Conservation (phyloP, 371 early-diverging fungal genomes). For the Cladochytrium tenue region DNA sequence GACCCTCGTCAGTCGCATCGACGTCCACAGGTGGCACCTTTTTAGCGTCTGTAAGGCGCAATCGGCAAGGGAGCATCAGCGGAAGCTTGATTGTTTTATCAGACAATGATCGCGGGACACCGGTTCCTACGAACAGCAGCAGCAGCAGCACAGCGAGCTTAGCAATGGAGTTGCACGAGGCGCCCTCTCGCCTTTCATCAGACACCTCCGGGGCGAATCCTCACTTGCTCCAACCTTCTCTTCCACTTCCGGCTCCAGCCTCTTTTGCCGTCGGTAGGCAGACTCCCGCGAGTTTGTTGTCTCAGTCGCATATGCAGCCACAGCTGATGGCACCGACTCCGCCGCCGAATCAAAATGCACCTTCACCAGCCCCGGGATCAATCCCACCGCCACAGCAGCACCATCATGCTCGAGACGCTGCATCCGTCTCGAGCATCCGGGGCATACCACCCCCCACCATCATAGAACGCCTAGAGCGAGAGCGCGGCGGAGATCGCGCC, state of each 20-base stretch:
- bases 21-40: neutral
- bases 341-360: neutral
- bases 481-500: constrained; percentile 12
- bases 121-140: neutral
- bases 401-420: neutral
- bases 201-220: too few species aligned
- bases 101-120: neutral
- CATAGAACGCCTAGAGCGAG: constrained; percentile 17
- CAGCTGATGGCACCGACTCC: too few species aligned
- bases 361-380: neutral
- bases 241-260: too few species aligned
- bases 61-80: neutral
- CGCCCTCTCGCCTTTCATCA: too few species aligned
- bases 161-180: too few species aligned
- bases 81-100: neutral
- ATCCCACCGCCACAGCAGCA: neutral
- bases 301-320: too few species aligned
- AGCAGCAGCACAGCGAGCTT: neutral
- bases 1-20: neutral
- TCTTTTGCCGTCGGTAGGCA: too few species aligned
- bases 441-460: constrained; percentile 26
- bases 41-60: neutral
- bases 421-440: constrained; percentile 9
- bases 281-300: too few species aligned
- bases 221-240: too few species aligned